Base-by-base conservation (phyloP, 805 yeast species). In the Lipomyces kockii region DNA sequence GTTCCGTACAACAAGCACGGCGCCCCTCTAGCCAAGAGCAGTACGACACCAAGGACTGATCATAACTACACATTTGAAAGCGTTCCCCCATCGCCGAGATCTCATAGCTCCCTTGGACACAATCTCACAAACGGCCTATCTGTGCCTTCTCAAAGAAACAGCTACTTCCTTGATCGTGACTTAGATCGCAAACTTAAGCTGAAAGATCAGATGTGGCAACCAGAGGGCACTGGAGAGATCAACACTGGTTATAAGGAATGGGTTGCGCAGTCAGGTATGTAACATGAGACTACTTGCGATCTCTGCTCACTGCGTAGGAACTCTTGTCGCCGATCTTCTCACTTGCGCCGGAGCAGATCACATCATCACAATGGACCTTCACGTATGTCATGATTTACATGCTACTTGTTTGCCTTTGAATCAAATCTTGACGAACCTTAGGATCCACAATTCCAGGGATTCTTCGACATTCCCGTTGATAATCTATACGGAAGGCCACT, bases 371-470 rank as follows among this genome's bases (percentile, higher is more conserved):
- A 93, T 95, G 98, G 99, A 95, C 76, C 82, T 95, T 66, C 99
- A 95, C 77, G 66, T 63, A 63, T 14, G 66, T 34, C 12, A 20
- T 7, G 17, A 20, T 17, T 57, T 2, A 9, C 11, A 1, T 56
- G 22, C 49, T 43, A 43, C 8, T 17, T 43, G 20, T 17, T 25
- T 17, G n/a, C 14, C 9, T 27, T n/a, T 27, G 2, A 9, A 20
- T 32, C n/a, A 34, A 43, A 14, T 25, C 43, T 14, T 29, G 5
- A 29, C n/a, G 43, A 11, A 5, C 12, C 25, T 5, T 22, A 63
- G 66, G 99, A 95, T 76, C 92, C 98, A 1, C 99, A 95, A 79
- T 95, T 92, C 79, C 98, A 96, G 78, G 99, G 99, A 3, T 95
- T 92, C 76, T 95, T 95, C 76, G 95, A 93, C 74, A 90, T 95